Evolutionary conservation across 2,329 filamentous ascomycete species (phyloP), one percentile per base, ranked within the genome.

Genomic region (Fusarium nematophilum): DNA sequence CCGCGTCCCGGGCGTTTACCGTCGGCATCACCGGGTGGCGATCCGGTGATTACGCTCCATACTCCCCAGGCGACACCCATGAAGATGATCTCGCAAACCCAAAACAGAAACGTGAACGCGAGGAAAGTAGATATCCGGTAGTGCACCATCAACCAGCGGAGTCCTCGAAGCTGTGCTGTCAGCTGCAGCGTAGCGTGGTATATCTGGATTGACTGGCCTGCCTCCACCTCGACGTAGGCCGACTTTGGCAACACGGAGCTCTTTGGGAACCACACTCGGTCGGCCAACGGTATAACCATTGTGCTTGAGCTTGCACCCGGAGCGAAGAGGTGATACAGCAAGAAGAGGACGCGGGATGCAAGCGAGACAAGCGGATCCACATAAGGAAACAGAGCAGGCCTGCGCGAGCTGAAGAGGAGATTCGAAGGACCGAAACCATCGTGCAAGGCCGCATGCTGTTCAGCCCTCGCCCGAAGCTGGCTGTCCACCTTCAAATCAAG

Each of bases 91-190:
- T 94, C 92, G 10, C 86, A 85, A 1, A 79, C 72, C 92, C 93
- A 98, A 75, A 97, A 97, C 1, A 85, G 65, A 1, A 79, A 74
- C 0, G 88, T 91, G 67, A 93, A 90, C 1, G 88, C 69, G 1
- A 90, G 46, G 54, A 92, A 93, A 5, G 87, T 87, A 2, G 86
- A 73, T 29, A 95, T 69, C 10, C 90, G 86, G 77, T 94, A 89
- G 58, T 92, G 88, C 69, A 95, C 95, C 91, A 99, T 96, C 50
- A 93, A 68, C 86, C 90, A 95, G 42, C 90, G 81, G 57, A 97
- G 73, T 0, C 94, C 94, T 9, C 84, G 82, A 62, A 97, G 87
- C 47, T 87, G 84, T 5, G 94, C 93, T 23, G 84, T 87, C 59
- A 98, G 86, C 3, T 83, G 83, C 27, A 96, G 81, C 11, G 76